Conservation (phyloP, 202 grass and related monocot genomes). For the Zizania palustris region DNA sequence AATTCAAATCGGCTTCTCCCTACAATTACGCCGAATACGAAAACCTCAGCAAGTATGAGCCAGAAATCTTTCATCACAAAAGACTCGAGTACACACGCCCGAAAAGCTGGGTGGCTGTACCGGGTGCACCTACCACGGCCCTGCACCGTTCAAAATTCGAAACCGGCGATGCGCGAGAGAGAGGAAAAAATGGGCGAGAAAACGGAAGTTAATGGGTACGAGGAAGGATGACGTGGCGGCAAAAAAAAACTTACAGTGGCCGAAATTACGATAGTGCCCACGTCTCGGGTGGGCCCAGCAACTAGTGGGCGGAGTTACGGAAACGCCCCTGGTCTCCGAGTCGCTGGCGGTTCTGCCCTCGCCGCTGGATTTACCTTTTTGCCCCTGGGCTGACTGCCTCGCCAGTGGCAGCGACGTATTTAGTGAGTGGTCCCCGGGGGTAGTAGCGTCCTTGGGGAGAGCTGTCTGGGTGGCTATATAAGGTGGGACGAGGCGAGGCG, state of each 20-base stretch:
- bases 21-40: too few relatives aligned
- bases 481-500: background rate
- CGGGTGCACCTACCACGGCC: conserved; percentile 35
- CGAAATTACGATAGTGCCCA: conserved; percentile 37
- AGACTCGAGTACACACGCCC: too few relatives aligned
- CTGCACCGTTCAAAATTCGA: conserved; percentile 51
- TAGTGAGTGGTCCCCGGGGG: background rate
- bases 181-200: background rate
- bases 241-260: conserved; percentile 36
- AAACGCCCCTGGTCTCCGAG: background rate
- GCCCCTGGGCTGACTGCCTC: background rate
- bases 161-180: conserved; percentile 39
- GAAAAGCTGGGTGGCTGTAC: conserved; percentile 36
- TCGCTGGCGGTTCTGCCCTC: background rate
- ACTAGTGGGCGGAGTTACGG: conserved; percentile 2
- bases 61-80: too few relatives aligned
- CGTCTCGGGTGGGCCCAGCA: conserved; percentile 29
- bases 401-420: conserved; percentile 42
- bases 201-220: conserved; percentile 65
- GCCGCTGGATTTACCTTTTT: background rate
- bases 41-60: too few relatives aligned
- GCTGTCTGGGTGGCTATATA: conserved; percentile 37
- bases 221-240: conserved; percentile 89
- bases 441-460: background rate
- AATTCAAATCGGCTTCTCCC: too few relatives aligned